Evolutionary conservation across 2,329 filamentous ascomycete genomes (phyloP).

Genomic region (Arachnomyces sp.): DNA sequence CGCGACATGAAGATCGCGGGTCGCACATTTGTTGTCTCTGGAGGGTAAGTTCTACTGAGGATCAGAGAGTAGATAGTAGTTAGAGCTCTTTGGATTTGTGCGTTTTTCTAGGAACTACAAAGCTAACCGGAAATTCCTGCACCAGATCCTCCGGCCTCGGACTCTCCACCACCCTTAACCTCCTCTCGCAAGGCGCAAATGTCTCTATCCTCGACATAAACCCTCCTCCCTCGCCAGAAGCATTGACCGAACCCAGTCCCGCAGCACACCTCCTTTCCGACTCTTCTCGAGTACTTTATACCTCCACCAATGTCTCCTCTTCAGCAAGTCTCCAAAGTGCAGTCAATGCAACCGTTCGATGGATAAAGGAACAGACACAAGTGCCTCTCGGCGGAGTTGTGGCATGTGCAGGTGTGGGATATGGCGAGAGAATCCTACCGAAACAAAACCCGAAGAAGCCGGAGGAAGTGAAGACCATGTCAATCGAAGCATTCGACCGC

Average conservation of each 20-base stretch:
- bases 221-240: constrained; percentile 10
- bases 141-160: constrained; percentile 15
- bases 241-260: not conserved
- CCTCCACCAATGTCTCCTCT: constrained; percentile 19
- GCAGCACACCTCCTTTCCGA: constrained; percentile 7
- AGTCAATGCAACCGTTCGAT: constrained; percentile 14
- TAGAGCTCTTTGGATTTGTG: not conserved
- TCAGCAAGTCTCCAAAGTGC: constrained; percentile 15
- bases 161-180: constrained; percentile 14
- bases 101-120: no score
- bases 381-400: constrained; percentile 15
- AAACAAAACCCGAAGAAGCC: constrained; percentile 8
- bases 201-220: constrained; percentile 20
- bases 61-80: not conserved
- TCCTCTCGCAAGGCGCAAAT: constrained; percentile 16
- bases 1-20: constrained; percentile 16
- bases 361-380: constrained; percentile 12
- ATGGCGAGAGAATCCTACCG: constrained; percentile 14
- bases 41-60: constrained; percentile 3
- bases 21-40: constrained; percentile 13
- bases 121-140: not conserved
- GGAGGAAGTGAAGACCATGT: constrained; percentile 30
- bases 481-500: constrained; percentile 49
- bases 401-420: constrained; percentile 16
- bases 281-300: constrained; percentile 18